Conservation (phyloP, 2,329 filamentous ascomycete species). For the Exophiala spinifera region DNA sequence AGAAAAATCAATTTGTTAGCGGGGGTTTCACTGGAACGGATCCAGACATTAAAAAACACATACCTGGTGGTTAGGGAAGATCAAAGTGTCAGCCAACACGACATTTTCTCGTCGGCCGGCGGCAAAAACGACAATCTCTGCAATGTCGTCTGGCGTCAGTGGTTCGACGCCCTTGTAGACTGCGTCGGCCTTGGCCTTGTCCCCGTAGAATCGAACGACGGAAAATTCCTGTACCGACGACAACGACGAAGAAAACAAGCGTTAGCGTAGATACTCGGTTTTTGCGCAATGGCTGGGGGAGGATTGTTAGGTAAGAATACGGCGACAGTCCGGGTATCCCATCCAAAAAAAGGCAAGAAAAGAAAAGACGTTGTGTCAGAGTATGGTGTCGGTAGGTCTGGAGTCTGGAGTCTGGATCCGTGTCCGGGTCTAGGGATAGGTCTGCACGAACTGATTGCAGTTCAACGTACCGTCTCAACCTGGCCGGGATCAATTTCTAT, state of each 20-base stretch:
- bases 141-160: constrained; percentile 84
- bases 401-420: too few species aligned
- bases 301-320: too few species aligned
- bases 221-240: constrained; percentile 64
- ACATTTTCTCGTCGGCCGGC: constrained; percentile 85
- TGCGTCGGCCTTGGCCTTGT: constrained; percentile 83
- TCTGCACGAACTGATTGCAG: too few species aligned
- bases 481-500: constrained; percentile 90
- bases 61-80: constrained; percentile 82
- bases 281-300: too few species aligned
- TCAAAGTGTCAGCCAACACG: constrained; percentile 78
- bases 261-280: too few species aligned
- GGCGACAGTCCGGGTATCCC: too few species aligned
- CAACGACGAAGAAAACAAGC: neutral
- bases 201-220: constrained; percentile 80
- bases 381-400: too few species aligned
- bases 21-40: too few species aligned
- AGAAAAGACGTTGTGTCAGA: too few species aligned
- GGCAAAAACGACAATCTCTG: constrained; percentile 83
- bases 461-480: constrained; percentile 70
- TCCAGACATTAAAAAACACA: too few species aligned
- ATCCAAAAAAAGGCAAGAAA: too few species aligned
- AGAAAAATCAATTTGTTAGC: neutral
- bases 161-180: constrained; percentile 73
- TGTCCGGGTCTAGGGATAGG: too few species aligned